Evolutionary conservation across 352 stramenopile species (phyloP).

Genomic region (Pythium oligandrum): DNA sequence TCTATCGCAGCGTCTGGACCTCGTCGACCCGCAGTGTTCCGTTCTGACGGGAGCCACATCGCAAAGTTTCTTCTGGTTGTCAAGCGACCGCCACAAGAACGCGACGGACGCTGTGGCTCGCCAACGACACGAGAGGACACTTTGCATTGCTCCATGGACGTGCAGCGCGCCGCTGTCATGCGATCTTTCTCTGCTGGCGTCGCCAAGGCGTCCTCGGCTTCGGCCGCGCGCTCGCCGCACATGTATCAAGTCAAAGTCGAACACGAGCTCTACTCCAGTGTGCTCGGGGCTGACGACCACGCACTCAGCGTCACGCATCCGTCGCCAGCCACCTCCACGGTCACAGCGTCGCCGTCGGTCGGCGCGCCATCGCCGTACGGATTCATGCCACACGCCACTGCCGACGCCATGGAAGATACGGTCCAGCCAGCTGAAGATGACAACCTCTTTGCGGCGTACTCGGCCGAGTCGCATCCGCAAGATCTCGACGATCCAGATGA

Average conservation of each 20-base stretch:
- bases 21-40: conserved; percentile 1
- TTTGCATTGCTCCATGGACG: conserved; percentile 15
- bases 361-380: conserved; percentile 1
- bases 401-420: background rate
- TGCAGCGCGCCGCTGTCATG: conserved; percentile 21
- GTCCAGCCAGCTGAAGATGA: conserved; percentile 32
- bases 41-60: conserved; percentile 13
- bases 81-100: background rate
- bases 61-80: conserved; percentile 7
- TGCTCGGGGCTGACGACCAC: conserved; percentile 7
- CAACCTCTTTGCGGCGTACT: conserved; percentile 45
- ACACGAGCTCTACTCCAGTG: background rate
- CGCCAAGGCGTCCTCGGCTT: conserved; percentile 4
- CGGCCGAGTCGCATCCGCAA: conserved; percentile 20
- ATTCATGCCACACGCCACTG: conserved; percentile 1
- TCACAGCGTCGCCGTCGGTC: background rate
- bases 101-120: too few species aligned
- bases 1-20: too few species aligned
- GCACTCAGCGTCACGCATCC: conserved; percentile 11
- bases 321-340: conserved; percentile 1
- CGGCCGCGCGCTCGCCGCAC: conserved; percentile 14
- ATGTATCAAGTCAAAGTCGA: conserved; percentile 20
- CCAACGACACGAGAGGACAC: too few species aligned
- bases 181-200: conserved; percentile 15
- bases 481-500: conserved; percentile 27